Conservation (phyloP, 139 green algal species). For the Astrephomene gubernaculifera region DNA sequence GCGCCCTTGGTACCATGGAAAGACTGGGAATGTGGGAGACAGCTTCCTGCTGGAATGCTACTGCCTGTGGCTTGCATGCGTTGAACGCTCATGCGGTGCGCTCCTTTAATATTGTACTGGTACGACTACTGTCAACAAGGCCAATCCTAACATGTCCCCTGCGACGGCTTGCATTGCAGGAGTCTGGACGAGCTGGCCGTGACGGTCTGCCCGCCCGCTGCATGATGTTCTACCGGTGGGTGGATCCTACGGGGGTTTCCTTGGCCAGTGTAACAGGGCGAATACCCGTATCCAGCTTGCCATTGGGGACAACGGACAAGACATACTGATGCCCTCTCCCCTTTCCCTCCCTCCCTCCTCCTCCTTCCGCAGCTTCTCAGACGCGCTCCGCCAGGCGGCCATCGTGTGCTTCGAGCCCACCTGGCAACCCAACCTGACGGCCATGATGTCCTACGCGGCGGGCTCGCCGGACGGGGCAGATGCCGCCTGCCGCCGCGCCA, state of each 20-base stretch:
- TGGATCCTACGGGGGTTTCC: background rate
- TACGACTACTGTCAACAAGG: too few species aligned
- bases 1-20: too few species aligned
- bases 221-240: slow-evolving; percentile 71
- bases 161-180: too few species aligned
- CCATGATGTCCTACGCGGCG: slow-evolving; percentile 67
- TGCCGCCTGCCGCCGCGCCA: slow-evolving; percentile 59
- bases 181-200: slow-evolving; percentile 68
- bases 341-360: background rate
- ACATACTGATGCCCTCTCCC: too few species aligned
- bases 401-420: slow-evolving; percentile 74
- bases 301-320: too few species aligned
- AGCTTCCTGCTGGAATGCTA: too few species aligned
- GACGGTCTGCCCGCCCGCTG: slow-evolving; percentile 74
- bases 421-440: slow-evolving; percentile 69
- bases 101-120: too few species aligned
- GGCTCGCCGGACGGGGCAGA: background rate
- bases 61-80: too few species aligned
- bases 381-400: slow-evolving; percentile 72
- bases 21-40: too few species aligned
- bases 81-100: too few species aligned
- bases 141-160: too few species aligned
- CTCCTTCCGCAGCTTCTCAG: slow-evolving; percentile 53
- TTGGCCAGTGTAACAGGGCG: background rate
- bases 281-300: too few species aligned